Evolutionary conservation across 345 rosid species (phyloP).

Genomic region (Bruguiera sexangula): DNA sequence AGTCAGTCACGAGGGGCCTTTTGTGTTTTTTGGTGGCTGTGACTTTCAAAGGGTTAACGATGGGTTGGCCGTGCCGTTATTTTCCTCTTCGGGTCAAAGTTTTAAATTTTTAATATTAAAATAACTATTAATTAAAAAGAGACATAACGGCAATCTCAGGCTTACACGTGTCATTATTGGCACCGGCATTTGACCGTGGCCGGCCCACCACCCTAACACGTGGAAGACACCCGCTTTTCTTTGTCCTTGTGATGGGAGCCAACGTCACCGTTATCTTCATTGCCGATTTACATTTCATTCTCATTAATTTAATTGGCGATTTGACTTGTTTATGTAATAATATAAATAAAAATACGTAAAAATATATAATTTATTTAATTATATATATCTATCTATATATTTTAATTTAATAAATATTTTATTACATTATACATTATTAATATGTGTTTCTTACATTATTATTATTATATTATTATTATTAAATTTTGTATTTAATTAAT

Average conservation of each 20-base stretch:
- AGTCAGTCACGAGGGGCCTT: constrained; percentile 16
- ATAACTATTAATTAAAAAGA: neutral
- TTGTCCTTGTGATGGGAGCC: constrained; percentile 13
- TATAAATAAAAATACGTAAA: too few relatives aligned
- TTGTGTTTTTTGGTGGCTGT: neutral
- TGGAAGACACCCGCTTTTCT: constrained; percentile 28
- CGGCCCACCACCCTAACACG: constrained; percentile 55
- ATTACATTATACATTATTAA: too few relatives aligned
- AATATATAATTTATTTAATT: too few relatives aligned
- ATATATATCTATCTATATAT: too few relatives aligned
- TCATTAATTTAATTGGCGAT: too few relatives aligned
- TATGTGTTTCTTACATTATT: too few relatives aligned
- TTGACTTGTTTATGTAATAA: too few relatives aligned
- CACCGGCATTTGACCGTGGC: constrained; percentile 87
- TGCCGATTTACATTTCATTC: too few relatives aligned
- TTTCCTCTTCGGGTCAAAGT: constrained; percentile 32
- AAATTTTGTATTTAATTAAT: too few relatives aligned
- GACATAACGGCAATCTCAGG: constrained; percentile 23
- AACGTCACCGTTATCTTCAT: constrained; percentile 20
- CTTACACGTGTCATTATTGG: constrained; percentile 57
- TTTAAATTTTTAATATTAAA: constrained; percentile 27
- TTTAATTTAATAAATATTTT: too few relatives aligned
- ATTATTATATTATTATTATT: too few relatives aligned
- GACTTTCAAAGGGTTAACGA: neutral
- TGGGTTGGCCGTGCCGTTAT: neutral